These are phyloP conservation scores for Citrus cavaleriei DNA, from an alignment of 345 rosid genomes.

Conservation along the genomic window DNA sequence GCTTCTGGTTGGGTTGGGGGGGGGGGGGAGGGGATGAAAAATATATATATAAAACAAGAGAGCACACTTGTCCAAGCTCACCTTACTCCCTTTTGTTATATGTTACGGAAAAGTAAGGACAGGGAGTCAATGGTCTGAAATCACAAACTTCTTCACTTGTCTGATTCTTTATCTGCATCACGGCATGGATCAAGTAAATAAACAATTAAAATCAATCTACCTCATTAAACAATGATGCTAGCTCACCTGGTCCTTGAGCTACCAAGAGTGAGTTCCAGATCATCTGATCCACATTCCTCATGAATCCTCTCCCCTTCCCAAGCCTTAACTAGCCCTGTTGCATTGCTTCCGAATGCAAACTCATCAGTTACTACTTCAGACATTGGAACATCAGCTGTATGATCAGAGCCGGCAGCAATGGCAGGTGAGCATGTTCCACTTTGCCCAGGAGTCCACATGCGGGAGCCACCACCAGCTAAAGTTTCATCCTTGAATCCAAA, in stretches of 20 bases:
- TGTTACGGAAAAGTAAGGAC: neutral
- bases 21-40: neutral
- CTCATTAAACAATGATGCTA: neutral
- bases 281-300: conserved; percentile 90
- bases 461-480: conserved; percentile 63
- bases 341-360: conserved; percentile 80
- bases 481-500: conserved; percentile 70
- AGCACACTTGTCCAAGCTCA: conserved; percentile 12
- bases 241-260: conserved; percentile 68
- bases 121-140: neutral
- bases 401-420: conserved; percentile 65
- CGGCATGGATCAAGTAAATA: neutral
- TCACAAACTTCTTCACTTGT: neutral
- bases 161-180: neutral
- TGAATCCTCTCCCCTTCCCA: conserved; percentile 99
- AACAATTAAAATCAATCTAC: neutral
- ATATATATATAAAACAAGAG: neutral
- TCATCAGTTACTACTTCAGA: conserved; percentile 67
- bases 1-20: neutral
- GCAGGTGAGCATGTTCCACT: conserved; percentile 98
- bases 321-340: conserved; percentile 76
- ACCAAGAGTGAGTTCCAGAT: conserved; percentile 97
- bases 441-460: conserved; percentile 93
- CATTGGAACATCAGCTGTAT: conserved; percentile 81
- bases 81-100: conserved; percentile 7